Percentiles rank a stretch among this genome's conserved stretches.
Evolutionary conservation across 2,329 filamentous ascomycete species (phyloP).

Genomic region (Curvularia sp.): DNA sequence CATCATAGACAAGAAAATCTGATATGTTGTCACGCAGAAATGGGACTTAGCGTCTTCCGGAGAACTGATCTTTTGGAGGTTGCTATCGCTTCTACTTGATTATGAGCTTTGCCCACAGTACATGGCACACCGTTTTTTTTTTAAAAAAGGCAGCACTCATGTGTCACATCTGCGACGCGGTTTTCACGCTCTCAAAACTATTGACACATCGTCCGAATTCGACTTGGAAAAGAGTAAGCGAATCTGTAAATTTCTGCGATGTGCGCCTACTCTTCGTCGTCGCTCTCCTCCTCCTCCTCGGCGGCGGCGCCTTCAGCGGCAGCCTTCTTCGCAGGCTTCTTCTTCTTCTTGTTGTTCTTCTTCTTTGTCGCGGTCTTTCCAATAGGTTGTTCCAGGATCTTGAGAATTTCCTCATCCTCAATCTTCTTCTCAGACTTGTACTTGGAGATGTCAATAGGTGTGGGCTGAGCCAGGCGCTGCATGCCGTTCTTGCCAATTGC

Average conservation of each 20-base stretch:
- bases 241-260: constrained; percentile 1
- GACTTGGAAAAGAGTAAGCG: constrained; percentile 3
- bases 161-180: constrained; percentile 6
- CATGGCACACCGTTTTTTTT: constrained; percentile 1
- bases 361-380: constrained; percentile 71
- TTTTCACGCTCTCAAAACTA: constrained; percentile 6
- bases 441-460: constrained; percentile 77
- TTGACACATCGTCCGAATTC: constrained; percentile 6
- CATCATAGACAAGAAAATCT: background rate
- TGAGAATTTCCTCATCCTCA: constrained; percentile 90
- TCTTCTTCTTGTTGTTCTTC: constrained; percentile 85
- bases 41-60: background rate
- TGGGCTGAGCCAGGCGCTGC: constrained; percentile 80
- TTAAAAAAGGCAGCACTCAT: background rate
- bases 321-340: constrained; percentile 74
- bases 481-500: constrained; percentile 98
- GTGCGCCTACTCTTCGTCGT: constrained; percentile 47
- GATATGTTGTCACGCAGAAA: background rate
- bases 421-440: constrained; percentile 98
- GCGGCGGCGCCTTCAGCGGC: constrained; percentile 58
- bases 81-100: constrained; percentile 20
- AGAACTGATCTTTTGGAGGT: constrained; percentile 13
- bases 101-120: constrained; percentile 4
- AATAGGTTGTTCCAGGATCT: constrained; percentile 89
- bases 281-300: constrained; percentile 45